phyloP scores from a whole-genome alignment of 352 stramenopile genomes.

The Globisporangium radiosum region DNA sequence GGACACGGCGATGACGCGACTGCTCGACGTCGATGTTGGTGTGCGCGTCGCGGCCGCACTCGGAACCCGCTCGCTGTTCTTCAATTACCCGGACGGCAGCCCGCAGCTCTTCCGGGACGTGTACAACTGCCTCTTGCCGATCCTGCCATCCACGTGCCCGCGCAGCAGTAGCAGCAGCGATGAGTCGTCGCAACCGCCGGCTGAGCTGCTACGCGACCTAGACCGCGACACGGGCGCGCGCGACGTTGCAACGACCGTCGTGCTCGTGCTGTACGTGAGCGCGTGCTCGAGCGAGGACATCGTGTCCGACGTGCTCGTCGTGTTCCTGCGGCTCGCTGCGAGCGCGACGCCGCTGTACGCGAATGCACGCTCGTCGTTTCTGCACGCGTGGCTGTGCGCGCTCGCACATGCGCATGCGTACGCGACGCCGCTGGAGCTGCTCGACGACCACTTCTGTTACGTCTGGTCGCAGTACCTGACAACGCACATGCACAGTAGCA shows the following conservation, averaged over 20 bases:
- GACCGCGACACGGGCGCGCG: constrained; percentile 13
- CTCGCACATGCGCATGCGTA: constrained; percentile 53
- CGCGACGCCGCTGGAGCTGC: constrained; percentile 22
- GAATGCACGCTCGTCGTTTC: constrained; percentile 20
- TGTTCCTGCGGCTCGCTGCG: constrained; percentile 43
- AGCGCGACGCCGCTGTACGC: constrained; percentile 30
- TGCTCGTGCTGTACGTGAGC: constrained; percentile 57
- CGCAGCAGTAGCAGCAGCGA: background rate
- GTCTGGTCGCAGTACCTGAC: constrained; percentile 37
- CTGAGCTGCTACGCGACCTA: too few relatives aligned
- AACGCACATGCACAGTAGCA: constrained; percentile 1
- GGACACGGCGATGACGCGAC: constrained; percentile 29
- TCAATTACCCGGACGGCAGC: constrained; percentile 76
- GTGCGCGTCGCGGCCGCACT: constrained; percentile 46
- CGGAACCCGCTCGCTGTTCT: constrained; percentile 62
- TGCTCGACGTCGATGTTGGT: constrained; percentile 45
- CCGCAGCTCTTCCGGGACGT: constrained; percentile 51
- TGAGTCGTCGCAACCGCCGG: background rate
- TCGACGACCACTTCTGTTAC: constrained; percentile 62
- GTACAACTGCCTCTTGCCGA: constrained; percentile 27
- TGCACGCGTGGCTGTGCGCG: constrained; percentile 36
- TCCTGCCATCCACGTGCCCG: constrained; percentile 10
- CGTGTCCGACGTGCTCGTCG: constrained; percentile 41
- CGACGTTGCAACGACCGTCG: constrained; percentile 37
- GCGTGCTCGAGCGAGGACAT: constrained; percentile 53